Conservation (phyloP, 441 rosid species). For the Manihot esculenta region DNA sequence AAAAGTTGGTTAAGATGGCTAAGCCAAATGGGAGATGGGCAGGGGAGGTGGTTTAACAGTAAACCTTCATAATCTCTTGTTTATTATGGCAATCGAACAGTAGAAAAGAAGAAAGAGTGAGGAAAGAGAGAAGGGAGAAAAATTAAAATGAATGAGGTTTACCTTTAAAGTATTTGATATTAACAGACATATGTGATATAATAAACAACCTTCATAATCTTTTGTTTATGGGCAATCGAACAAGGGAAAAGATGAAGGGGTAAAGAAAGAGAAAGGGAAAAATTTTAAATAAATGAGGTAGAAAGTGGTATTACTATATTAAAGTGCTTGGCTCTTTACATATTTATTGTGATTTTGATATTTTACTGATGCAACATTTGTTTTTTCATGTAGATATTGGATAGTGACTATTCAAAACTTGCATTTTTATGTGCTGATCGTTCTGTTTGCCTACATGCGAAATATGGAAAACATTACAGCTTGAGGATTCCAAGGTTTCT, state of each 20-base stretch:
- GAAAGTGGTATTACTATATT: neutral
- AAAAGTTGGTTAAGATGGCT: slow-evolving; percentile 1
- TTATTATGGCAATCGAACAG: neutral
- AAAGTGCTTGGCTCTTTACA: neutral
- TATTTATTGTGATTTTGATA: slow-evolving; percentile 3
- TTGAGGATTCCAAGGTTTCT: slow-evolving; percentile 83
- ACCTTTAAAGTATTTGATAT: no score
- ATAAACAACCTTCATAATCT: no score
- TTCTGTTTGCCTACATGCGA: slow-evolving; percentile 81
- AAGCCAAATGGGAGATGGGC: neutral
- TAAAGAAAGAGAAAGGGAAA: neutral
- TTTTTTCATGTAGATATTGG: slow-evolving; percentile 59
- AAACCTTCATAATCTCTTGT: neutral
- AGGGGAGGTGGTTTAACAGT: neutral
- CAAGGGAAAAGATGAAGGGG: neutral
- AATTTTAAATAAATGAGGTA: neutral
- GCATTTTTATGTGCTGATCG: slow-evolving; percentile 94
- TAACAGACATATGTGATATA: no score
- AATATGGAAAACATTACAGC: slow-evolving; percentile 78
- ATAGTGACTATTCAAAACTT: slow-evolving; percentile 82
- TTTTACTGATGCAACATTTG: slow-evolving; percentile 7
- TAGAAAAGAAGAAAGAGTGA: neutral
- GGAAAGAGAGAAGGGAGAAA: neutral
- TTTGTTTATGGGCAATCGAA: neutral
- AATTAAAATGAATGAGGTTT: neutral